Conservation (phyloP, 2,329 filamentous ascomycete species). For the Botryotinia calthae region DNA sequence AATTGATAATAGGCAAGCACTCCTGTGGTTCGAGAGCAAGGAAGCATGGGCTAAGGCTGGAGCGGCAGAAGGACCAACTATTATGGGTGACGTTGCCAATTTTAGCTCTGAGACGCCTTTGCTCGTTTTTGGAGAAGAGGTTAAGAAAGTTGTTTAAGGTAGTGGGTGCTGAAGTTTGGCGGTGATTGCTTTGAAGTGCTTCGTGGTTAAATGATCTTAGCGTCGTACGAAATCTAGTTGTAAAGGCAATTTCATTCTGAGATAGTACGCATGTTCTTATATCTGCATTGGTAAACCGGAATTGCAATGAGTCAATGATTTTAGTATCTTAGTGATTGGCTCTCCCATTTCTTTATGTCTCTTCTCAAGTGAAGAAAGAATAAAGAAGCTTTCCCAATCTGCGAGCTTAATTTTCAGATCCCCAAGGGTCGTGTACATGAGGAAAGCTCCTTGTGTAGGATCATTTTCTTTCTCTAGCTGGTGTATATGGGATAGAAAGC, state of each 20-base stretch:
- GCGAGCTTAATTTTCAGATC: neutral
- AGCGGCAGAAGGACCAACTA: neutral
- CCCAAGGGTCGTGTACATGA: neutral
- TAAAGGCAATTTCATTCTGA: neutral
- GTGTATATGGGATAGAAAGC: neutral
- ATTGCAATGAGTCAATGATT: neutral
- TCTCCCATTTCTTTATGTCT: neutral
- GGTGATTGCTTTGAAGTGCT: neutral
- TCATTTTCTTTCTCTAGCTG: neutral
- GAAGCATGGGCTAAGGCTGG: neutral
- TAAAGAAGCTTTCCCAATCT: neutral
- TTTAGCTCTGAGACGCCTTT: slow-evolving; percentile 13
- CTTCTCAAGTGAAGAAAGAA: neutral
- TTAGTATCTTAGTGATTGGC: neutral
- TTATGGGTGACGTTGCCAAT: slow-evolving; percentile 3
- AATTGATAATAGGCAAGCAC: neutral
- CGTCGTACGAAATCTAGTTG: neutral
- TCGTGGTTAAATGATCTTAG: neutral
- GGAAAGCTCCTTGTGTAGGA: neutral
- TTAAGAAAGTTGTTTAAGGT: neutral
- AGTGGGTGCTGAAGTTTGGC: neutral
- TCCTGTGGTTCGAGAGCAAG: slow-evolving; percentile 4
- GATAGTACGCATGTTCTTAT: neutral
- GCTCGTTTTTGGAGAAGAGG: neutral
- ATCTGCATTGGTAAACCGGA: neutral